Base-by-base conservation (phyloP, 768 basidiomycete species). In the Clavulina sp. region DNA sequence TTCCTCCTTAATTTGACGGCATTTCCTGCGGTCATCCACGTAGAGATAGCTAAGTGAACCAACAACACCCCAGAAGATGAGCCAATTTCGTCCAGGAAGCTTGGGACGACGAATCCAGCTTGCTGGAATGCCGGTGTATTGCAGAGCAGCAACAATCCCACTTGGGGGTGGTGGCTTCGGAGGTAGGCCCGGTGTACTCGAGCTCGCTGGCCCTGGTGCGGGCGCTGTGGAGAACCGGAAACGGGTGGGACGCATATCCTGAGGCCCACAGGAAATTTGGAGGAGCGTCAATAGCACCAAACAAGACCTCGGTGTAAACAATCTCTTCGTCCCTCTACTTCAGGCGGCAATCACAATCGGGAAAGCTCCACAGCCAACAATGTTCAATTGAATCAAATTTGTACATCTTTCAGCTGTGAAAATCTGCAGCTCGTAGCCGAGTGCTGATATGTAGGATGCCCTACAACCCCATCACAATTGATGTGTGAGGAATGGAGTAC, bases 51-150 rank as follows among this genome's bases (percentile, higher is more conserved):
- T 60, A 30, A 83, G 58, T 4, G 81, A 73, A 13, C 79, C 78
- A 3, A 86, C 80, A 58, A 88, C 65, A 28, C 78, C 72, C 52
- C 89, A 73, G 69, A 97, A 96, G 60, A 93, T 89, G 57, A 87
- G 76, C 89, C 88, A 92, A 60, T 95, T 95, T 55, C 87, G 75
- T 0, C 85, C 88, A 3, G 92, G 93, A 16, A 92, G 72, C 56
- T 76, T 78, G 2, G 91, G 92, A 32, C 83, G 76, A 63, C 84
- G 85, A 36, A 95, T 71, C 76, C 87, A 88, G 47, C 81, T 81
- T 16, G 78, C 70, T 23, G 76, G 74, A 29, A 77, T 69, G 41
- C 75, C 76, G 21, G 74, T 66, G 58, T 70, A 63, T 57, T 63
- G 60, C 19, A 69, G 61, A 16, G 62, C 59, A 13, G 59, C 21